Evolutionary conservation across 768 basidiomycete species (phyloP), one percentile per base, ranked within the genome.

Genomic region (Rhizopogon sp.): DNA sequence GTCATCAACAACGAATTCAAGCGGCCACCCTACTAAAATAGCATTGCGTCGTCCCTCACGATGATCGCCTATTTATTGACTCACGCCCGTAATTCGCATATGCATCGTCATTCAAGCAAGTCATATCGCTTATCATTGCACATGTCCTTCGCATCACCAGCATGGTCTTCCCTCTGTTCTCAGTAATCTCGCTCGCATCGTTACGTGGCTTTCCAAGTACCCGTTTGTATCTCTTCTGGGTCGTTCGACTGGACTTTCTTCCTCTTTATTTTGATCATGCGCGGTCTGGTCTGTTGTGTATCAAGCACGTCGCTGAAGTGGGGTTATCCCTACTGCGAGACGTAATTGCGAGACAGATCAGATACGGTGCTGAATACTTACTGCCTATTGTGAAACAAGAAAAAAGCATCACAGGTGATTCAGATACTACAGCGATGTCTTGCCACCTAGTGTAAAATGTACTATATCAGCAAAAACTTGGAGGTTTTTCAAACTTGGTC

Each of bases 1-100:
- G 71, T 68, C 50, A 81, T 81, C 62, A 78, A 70, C 62, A 73
- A 77, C 53, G 86, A 88, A 58, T 85, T 85, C 76, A 87, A 87
- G 66, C 78, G 73, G 17, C 82, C 82, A 3, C 72, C 74, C 10
- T 76, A 76, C 50, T 75, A 68, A 56, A 40, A 35, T 47, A 25
- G 6, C 8, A 33, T 40, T 20, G 16, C 5, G 14, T 28, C 35
- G 11, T 50, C 20, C 14, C 6, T 13, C 8, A 17, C 28, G 31
- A 55, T 20, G 17, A 28, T 7, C 39, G 33, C 33, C 16, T 53
- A 40, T 55, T 53, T n/a, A 17, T 53, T 2, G 16, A 25, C 16
- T 40, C 14, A 10, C 22, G 35, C 31, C 9, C n/a, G 47, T n/a
- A 53, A n/a, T 39, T 31, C 10, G 46, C 35, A 51, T 25, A 28